phyloP scores from a whole-genome alignment of 768 basidiomycete species.

The Mycena haematopus region DNA sequence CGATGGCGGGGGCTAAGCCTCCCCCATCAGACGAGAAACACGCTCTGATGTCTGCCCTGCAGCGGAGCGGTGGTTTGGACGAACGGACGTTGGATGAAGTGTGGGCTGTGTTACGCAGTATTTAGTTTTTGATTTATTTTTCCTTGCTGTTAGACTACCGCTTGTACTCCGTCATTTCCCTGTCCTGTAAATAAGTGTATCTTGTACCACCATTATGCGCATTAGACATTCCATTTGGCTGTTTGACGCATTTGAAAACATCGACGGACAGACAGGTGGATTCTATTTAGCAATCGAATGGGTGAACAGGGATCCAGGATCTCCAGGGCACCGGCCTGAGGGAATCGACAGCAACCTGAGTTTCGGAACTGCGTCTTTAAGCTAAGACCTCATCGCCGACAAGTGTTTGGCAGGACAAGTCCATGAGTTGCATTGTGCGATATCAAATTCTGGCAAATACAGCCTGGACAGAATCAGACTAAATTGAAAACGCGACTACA shows the following conservation, averaged over 20 bases:
- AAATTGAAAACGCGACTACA: no score
- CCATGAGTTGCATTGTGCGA: no score
- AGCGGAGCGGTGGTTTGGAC: conserved; percentile 48
- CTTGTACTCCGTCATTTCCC: conserved; percentile 3
- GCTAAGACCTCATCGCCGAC: no score
- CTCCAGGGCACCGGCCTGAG: no score
- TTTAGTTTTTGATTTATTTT: conserved; percentile 31
- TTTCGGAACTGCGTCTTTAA: no score
- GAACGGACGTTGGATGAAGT: conserved; percentile 55
- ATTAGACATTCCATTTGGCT: not conserved
- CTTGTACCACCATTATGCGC: conserved; percentile 14
- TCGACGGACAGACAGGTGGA: no score
- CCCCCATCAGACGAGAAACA: conserved; percentile 32
- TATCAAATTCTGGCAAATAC: no score
- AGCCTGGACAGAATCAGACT: no score
- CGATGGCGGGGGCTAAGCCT: conserved; percentile 33
- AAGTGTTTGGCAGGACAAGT: no score
- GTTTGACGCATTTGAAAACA: not conserved
- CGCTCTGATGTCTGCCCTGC: conserved; percentile 44
- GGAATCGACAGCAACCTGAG: no score
- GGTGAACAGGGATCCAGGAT: no score
- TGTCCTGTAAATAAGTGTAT: conserved; percentile 23
- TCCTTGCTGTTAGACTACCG: conserved; percentile 22
- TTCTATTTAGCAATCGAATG: no score
- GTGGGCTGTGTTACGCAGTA: conserved; percentile 40